Percentiles rank a stretch among this genome's conserved stretches.
Evolutionary conservation across 176 grass and related monocot genomes (phyloP).

Genomic region (Eleusine coracana): DNA sequence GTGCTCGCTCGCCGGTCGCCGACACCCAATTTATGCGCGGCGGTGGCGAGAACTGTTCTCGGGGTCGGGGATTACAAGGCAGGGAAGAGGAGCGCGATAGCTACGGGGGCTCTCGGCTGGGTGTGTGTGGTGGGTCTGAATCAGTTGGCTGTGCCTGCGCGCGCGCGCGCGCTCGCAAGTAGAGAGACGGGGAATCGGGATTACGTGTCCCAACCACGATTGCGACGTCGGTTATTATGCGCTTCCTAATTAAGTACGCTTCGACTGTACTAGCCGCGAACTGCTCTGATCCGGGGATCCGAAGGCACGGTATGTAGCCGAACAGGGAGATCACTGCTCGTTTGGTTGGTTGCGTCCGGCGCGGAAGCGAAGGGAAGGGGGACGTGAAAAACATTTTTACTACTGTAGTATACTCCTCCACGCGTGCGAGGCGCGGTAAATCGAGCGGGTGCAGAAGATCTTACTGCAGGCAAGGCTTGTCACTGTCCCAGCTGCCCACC

Average conservation of each 20-base stretch:
- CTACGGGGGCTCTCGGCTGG: not conserved
- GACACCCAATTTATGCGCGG: conserved; percentile 43
- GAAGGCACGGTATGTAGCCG: too few relatives aligned
- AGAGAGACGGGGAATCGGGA: not conserved
- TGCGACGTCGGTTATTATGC: not conserved
- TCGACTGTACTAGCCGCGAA: too few relatives aligned
- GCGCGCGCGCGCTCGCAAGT: not conserved
- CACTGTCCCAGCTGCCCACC: conserved; percentile 58
- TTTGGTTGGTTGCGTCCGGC: not conserved
- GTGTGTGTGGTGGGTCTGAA: not conserved
- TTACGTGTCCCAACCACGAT: not conserved
- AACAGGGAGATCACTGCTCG: too few relatives aligned
- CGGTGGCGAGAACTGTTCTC: conserved; percentile 20
- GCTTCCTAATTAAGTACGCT: not conserved
- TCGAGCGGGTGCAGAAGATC: conserved; percentile 31
- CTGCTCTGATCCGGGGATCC: too few relatives aligned
- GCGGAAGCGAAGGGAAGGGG: too few relatives aligned
- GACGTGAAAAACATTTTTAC: not conserved
- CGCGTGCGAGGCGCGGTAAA: conserved; percentile 5
- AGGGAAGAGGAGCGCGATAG: not conserved
- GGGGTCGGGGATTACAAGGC: conserved; percentile 22
- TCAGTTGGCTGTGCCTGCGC: not conserved
- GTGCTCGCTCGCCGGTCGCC: conserved; percentile 26
- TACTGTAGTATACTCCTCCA: too few relatives aligned
- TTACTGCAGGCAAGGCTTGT: conserved; percentile 47